Evolutionary conservation across 208 protist genomes (phyloP).

Genomic region (Balamuthia mandrillaris): DNA sequence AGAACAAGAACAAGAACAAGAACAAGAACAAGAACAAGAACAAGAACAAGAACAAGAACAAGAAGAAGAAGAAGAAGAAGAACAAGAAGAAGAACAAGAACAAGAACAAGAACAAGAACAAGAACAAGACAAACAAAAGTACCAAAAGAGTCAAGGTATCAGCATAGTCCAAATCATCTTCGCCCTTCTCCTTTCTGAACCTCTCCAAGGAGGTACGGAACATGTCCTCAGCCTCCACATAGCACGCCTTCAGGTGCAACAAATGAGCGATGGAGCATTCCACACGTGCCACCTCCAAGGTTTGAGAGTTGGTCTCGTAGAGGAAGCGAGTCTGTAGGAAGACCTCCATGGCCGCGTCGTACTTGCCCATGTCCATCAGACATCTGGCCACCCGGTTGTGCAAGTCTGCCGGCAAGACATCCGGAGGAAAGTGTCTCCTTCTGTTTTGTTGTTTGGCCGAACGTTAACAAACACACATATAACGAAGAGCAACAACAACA

Average conservation of each 20-base stretch:
- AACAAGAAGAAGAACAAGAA: no score
- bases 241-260: not conserved
- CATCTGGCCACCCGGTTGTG: conserved; percentile 39
- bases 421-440: not conserved
- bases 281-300: conserved; percentile 52
- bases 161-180: conserved; percentile 53
- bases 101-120: not conserved
- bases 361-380: conserved; percentile 48
- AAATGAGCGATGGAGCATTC: conserved; percentile 46
- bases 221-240: conserved; percentile 23
- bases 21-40: no score
- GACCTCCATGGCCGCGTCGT: conserved; percentile 29
- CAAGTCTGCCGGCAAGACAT: conserved; percentile 41
- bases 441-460: no score
- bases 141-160: conserved; percentile 41
- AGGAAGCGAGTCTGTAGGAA: conserved; percentile 34
- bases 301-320: conserved; percentile 39
- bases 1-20: no score
- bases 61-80: no score
- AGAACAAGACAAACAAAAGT: not conserved
- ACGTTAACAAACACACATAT: not conserved
- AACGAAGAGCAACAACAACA: not conserved
- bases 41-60: no score
- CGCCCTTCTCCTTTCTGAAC: conserved; percentile 52
- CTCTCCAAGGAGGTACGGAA: conserved; percentile 35